phyloP scores from a whole-genome alignment of 257 asterid genomes.

The Haberlea rhodopensis region DNA sequence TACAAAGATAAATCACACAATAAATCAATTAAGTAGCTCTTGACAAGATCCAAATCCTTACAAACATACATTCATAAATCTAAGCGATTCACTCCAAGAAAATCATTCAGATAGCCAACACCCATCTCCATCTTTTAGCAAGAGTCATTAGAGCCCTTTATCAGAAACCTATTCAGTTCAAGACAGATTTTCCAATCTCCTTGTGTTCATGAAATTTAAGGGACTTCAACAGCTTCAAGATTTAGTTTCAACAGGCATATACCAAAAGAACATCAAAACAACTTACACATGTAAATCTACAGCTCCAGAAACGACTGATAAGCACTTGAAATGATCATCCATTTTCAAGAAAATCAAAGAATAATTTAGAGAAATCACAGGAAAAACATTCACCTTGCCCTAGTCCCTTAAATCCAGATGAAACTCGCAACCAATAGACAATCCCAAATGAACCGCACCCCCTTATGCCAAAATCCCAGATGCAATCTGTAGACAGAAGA shows the following conservation, averaged over 20 bases:
- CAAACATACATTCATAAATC: constrained; percentile 1
- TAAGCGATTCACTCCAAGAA: constrained; percentile 1
- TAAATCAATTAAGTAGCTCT: constrained; percentile 7
- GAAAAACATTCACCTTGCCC: constrained; percentile 31
- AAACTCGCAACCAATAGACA: constrained; percentile 16
- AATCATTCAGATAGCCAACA: constrained; percentile 5
- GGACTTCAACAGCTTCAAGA: too few species aligned
- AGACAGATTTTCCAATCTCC: background rate
- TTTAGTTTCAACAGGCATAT: too few species aligned
- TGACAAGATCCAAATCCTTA: constrained; percentile 11
- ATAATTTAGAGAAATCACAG: background rate
- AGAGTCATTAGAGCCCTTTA: background rate
- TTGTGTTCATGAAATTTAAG: background rate
- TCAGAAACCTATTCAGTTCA: background rate
- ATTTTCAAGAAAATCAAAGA: constrained; percentile 5
- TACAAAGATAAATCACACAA: background rate
- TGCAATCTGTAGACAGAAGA: constrained; percentile 28
- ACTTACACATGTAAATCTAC: background rate
- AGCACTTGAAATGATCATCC: background rate
- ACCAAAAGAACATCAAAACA: background rate
- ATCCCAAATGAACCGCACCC: constrained; percentile 22
- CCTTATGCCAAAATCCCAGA: constrained; percentile 22
- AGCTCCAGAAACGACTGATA: background rate
- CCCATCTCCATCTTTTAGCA: background rate
- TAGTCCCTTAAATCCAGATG: constrained; percentile 17